These are phyloP conservation scores for Neonectria neomacrospora DNA, from an alignment of 2,329 filamentous ascomycete species.

Conservation along the genomic window DNA sequence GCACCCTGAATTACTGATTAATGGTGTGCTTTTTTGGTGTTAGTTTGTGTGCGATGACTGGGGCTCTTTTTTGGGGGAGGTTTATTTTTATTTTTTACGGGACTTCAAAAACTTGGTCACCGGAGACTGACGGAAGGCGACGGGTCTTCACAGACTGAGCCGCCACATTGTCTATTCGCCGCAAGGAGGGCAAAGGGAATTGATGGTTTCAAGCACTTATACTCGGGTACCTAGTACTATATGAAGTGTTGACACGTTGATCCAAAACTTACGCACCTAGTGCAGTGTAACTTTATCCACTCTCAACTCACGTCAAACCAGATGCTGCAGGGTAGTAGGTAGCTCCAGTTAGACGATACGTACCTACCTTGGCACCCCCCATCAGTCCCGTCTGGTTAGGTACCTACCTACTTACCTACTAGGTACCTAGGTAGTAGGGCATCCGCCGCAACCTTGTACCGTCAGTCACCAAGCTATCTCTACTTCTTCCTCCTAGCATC, in stretches of 20 bases:
- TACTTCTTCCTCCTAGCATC: constrained; percentile 18
- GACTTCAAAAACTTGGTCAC: neutral
- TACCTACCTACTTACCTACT: too few species aligned
- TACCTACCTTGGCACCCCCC: constrained; percentile 3
- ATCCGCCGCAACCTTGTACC: constrained; percentile 26
- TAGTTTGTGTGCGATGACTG: neutral
- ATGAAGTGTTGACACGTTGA: too few species aligned
- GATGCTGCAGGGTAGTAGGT: constrained; percentile 1
- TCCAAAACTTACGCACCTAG: neutral
- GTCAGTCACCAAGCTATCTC: constrained; percentile 29
- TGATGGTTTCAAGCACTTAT: neutral
- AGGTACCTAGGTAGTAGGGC: too few species aligned
- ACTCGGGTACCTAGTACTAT: too few species aligned
- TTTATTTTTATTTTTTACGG: too few species aligned
- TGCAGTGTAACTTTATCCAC: too few species aligned
- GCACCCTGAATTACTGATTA: neutral
- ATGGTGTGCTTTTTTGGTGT: neutral
- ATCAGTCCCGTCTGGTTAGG: too few species aligned
- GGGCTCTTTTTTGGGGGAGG: too few species aligned
- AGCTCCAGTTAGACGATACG: neutral
- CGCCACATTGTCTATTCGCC: constrained; percentile 26
- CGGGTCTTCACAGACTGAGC: too few species aligned
- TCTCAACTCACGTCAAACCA: neutral
- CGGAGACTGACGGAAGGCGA: neutral
- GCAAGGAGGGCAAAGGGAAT: neutral